Percentiles rank a stretch among this genome's conserved stretches.
These are phyloP conservation scores for Pseudocohnilembus persalinus DNA, from an alignment of 169 alveolate species.

Conservation along the genomic window DNA sequence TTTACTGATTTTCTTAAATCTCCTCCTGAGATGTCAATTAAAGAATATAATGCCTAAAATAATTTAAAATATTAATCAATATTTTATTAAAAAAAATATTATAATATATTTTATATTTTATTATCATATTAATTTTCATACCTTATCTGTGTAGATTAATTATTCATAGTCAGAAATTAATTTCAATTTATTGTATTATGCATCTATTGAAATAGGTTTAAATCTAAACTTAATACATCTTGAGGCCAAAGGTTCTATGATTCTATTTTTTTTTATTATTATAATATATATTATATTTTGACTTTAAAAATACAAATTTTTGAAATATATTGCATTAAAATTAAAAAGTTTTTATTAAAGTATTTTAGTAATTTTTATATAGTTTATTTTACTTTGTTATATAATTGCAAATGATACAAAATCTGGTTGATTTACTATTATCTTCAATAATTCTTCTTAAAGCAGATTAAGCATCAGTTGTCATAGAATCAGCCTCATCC, in stretches of 20 bases:
- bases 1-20: slow-evolving; percentile 96
- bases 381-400: slow-evolving; percentile 48
- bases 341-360: slow-evolving; percentile 96
- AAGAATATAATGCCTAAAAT: slow-evolving; percentile 73
- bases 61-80: not conserved
- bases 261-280: slow-evolving; percentile 68
- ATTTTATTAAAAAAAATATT: too few species aligned
- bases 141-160: too few species aligned
- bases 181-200: slow-evolving; percentile 89
- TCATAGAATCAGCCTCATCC: slow-evolving; percentile 99
- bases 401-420: slow-evolving; percentile 98
- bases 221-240: slow-evolving; percentile 96
- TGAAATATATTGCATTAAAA: slow-evolving; percentile 34
- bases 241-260: slow-evolving; percentile 95
- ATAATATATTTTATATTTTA: too few species aligned
- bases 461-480: slow-evolving; percentile 99
- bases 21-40: slow-evolving; percentile 92
- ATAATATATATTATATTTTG: too few species aligned
- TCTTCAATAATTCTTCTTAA: slow-evolving; percentile 98
- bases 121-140: slow-evolving; percentile 68
- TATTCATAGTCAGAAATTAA: slow-evolving; percentile 85
- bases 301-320: not conserved
- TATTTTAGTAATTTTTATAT: slow-evolving; percentile 90
- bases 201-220: slow-evolving; percentile 90
- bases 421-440: slow-evolving; percentile 94